Evolutionary conservation across 768 basidiomycete species (phyloP).

Genomic region (Naganishia friedmannii): DNA sequence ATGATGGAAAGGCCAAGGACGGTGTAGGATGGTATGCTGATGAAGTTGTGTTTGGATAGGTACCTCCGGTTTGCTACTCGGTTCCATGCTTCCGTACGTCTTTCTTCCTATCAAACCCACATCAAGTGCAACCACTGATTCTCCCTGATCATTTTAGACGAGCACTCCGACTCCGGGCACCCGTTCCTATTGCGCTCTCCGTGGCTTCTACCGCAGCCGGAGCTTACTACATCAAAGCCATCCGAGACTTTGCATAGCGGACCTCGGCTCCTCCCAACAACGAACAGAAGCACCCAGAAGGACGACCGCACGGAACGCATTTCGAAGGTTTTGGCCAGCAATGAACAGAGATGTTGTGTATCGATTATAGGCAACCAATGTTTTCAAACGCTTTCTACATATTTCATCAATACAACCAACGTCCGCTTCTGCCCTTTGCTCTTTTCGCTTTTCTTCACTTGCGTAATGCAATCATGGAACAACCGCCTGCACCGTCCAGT

Average conservation of each 20-base stretch:
- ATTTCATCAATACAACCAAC: neutral
- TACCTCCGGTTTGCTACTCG: slow-evolving; percentile 27
- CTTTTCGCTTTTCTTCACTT: neutral
- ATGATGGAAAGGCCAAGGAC: no score
- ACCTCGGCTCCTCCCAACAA: no score
- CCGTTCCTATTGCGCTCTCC: slow-evolving; percentile 30
- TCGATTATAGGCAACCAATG: neutral
- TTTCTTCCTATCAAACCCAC: neutral
- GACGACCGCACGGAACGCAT: no score
- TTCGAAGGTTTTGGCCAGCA: no score
- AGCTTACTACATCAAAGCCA: slow-evolving; percentile 30
- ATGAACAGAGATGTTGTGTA: neutral
- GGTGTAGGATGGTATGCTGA: neutral
- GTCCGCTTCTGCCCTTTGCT: neutral
- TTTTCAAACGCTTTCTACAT: neutral
- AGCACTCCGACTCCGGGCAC: slow-evolving; percentile 27
- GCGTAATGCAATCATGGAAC: slow-evolving; percentile 5
- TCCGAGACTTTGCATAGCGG: slow-evolving; percentile 26
- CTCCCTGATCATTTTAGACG: slow-evolving; percentile 7
- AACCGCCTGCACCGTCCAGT: slow-evolving; percentile 24
- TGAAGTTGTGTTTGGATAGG: neutral
- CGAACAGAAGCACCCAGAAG: no score
- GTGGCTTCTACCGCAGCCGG: slow-evolving; percentile 26
- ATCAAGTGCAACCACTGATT: neutral
- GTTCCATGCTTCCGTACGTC: slow-evolving; percentile 30